These are phyloP conservation scores for Agrocybe pediades DNA, from an alignment of 768 basidiomycete species.

Conservation along the genomic window DNA sequence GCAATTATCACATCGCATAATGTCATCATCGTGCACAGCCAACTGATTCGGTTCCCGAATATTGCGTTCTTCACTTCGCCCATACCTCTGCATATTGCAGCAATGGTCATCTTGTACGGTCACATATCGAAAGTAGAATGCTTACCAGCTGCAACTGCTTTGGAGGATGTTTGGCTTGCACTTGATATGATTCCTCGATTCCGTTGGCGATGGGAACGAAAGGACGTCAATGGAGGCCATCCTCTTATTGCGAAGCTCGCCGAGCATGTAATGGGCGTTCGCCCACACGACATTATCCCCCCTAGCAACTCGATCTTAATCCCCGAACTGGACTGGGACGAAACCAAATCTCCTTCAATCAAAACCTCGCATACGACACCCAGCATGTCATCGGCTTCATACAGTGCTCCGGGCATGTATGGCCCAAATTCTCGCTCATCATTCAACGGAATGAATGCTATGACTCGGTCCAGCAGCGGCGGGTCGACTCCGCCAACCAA, in stretches of 20 bases:
- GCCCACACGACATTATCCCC: conserved; percentile 62
- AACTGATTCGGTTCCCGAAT: conserved; percentile 82
- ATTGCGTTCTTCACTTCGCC: conserved; percentile 89
- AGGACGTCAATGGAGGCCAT: conserved; percentile 76
- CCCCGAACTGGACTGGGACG: conserved; percentile 57
- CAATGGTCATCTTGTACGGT: conserved; percentile 89
- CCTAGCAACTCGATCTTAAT: conserved; percentile 45
- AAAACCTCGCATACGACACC: conserved; percentile 47
- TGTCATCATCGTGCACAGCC: conserved; percentile 81
- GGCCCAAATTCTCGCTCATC: conserved; percentile 12
- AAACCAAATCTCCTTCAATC: conserved; percentile 38
- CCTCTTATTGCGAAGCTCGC: conserved; percentile 85
- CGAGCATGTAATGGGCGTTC: conserved; percentile 75
- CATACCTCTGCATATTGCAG: conserved; percentile 85
- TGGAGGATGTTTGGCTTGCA: conserved; percentile 86
- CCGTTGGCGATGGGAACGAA: conserved; percentile 92
- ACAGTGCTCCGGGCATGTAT: conserved; percentile 30
- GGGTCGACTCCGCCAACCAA: conserved; percentile 40
- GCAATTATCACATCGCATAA: conserved; percentile 89
- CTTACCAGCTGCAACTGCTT: conserved; percentile 61
- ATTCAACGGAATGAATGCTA: conserved; percentile 15
- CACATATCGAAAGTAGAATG: conserved; percentile 79
- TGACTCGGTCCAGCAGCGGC: conserved; percentile 28
- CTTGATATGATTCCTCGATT: conserved; percentile 87
- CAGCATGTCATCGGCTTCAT: conserved; percentile 28